phyloP scores from a whole-genome alignment of 805 yeast genomes.

The Candida ovalis region DNA sequence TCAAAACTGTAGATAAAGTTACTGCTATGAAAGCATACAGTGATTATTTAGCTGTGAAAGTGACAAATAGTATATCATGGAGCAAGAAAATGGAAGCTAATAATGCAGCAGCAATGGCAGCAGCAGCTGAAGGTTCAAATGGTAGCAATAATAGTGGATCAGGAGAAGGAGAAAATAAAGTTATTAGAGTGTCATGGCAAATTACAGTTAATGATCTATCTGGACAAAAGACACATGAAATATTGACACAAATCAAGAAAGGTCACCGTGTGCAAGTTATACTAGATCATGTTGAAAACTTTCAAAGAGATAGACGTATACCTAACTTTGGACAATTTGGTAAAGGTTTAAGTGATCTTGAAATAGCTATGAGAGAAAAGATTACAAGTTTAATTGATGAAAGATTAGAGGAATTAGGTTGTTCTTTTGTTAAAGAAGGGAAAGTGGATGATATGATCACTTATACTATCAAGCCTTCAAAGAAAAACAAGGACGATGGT shows the following conservation, averaged over 20 bases:
- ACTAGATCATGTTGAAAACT: slow-evolving; percentile 36
- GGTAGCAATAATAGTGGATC: not conserved
- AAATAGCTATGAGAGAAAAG: slow-evolving; percentile 19
- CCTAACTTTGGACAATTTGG: not conserved
- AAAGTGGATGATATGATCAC: slow-evolving; percentile 13
- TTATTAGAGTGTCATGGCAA: slow-evolving; percentile 52
- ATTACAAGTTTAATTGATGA: not conserved
- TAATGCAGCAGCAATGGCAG: slow-evolving; percentile 8
- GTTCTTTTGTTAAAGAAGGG: slow-evolving; percentile 22
- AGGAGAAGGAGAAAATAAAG: slow-evolving; percentile 33
- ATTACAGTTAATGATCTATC: slow-evolving; percentile 49
- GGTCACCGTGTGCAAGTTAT: slow-evolving; percentile 39
- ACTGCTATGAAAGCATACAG: slow-evolving; percentile 26
- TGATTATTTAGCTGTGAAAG: slow-evolving; percentile 23
- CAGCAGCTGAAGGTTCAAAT: not conserved
- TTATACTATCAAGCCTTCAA: slow-evolving; percentile 14
- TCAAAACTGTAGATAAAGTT: slow-evolving; percentile 23
- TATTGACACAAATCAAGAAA: slow-evolving; percentile 39
- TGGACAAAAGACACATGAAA: slow-evolving; percentile 51
- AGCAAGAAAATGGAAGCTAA: slow-evolving; percentile 9
- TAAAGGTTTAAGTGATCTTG: slow-evolving; percentile 28
- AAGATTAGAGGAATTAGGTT: slow-evolving; percentile 21
- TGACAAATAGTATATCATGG: slow-evolving; percentile 10
- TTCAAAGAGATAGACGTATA: slow-evolving; percentile 15
- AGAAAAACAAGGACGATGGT: slow-evolving; percentile 4